Percentiles rank a stretch among this genome's conserved stretches.
These are phyloP conservation scores for Trametes maxima DNA, from an alignment of 768 basidiomycete species.

Conservation along the genomic window DNA sequence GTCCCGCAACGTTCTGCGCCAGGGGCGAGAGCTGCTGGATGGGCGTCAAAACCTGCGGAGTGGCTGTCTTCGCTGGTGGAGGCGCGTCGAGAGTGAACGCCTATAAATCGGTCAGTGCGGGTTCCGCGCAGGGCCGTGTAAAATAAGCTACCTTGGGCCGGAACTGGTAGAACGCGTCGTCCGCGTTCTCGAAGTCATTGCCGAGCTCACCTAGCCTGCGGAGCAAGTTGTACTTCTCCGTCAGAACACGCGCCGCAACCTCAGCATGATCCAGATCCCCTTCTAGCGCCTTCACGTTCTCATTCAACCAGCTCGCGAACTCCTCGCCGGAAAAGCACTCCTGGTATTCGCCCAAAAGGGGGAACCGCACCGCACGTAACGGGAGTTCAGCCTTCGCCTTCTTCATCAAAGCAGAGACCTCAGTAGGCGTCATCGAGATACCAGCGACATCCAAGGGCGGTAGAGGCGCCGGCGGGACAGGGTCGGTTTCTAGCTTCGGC, in stretches of 20 bases:
- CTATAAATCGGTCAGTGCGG: conserved; percentile 32
- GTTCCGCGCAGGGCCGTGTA: neutral
- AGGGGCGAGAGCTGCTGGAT: conserved; percentile 41
- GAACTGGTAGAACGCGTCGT: conserved; percentile 86
- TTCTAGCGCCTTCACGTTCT: conserved; percentile 75
- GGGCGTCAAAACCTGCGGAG: conserved; percentile 28
- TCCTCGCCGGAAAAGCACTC: conserved; percentile 91
- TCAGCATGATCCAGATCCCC: conserved; percentile 80
- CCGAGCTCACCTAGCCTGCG: conserved; percentile 83
- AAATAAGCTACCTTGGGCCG: conserved; percentile 61
- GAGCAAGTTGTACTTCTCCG: conserved; percentile 55
- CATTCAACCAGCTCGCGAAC: conserved; percentile 81
- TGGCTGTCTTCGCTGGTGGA: conserved; percentile 28
- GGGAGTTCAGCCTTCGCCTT: conserved; percentile 75
- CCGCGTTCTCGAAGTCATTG: conserved; percentile 75
- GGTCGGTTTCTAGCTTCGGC: conserved; percentile 36
- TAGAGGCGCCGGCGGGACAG: conserved; percentile 42
- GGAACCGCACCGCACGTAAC: conserved; percentile 71
- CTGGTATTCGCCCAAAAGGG: conserved; percentile 80
- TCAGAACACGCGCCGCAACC: conserved; percentile 60
- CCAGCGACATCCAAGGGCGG: conserved; percentile 75
- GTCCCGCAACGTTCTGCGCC: conserved; percentile 63
- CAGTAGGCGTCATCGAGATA: conserved; percentile 62
- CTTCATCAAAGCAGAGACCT: conserved; percentile 68
- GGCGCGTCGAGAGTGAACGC: conserved; percentile 60